These are phyloP conservation scores for Pseudoneurospora amorphoporcata DNA, from an alignment of 495 filamentous ascomycete genomes.

Conservation along the genomic window DNA sequence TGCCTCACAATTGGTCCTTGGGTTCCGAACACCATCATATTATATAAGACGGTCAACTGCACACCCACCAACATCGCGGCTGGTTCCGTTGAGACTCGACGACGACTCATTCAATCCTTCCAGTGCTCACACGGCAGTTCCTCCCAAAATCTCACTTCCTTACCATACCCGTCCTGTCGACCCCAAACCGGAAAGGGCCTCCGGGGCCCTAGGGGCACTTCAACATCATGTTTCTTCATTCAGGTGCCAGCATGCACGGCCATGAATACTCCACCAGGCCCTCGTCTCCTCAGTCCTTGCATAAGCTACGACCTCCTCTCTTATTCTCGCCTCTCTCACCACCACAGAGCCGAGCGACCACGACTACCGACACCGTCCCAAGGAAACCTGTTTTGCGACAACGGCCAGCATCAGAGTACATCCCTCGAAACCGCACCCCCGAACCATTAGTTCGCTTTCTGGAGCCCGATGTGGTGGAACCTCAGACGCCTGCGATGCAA, in stretches of 20 bases:
- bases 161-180: background rate
- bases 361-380: background rate
- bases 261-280: slow-evolving; percentile 43
- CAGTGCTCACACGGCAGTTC: background rate
- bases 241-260: slow-evolving; percentile 42
- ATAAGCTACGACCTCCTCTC: slow-evolving; percentile 31
- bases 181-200: background rate
- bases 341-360: slow-evolving; percentile 13
- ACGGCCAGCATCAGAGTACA: slow-evolving; percentile 19
- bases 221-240: slow-evolving; percentile 38
- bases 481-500: slow-evolving; percentile 15
- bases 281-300: slow-evolving; percentile 19
- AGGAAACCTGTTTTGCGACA: slow-evolving; percentile 13
- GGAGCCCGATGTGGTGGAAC: slow-evolving; percentile 20
- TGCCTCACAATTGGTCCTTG: background rate
- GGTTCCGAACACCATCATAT: background rate
- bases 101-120: background rate
- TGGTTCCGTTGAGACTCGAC: background rate
- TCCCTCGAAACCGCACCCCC: slow-evolving; percentile 12
- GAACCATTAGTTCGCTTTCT: slow-evolving; percentile 26
- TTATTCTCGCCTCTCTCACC: slow-evolving; percentile 33
- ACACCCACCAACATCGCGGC: background rate
- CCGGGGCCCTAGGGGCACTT: background rate
- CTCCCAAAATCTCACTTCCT: background rate
- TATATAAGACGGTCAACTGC: background rate